phyloP scores from a whole-genome alignment of 139 green algal species.

The Chara braunii region DNA sequence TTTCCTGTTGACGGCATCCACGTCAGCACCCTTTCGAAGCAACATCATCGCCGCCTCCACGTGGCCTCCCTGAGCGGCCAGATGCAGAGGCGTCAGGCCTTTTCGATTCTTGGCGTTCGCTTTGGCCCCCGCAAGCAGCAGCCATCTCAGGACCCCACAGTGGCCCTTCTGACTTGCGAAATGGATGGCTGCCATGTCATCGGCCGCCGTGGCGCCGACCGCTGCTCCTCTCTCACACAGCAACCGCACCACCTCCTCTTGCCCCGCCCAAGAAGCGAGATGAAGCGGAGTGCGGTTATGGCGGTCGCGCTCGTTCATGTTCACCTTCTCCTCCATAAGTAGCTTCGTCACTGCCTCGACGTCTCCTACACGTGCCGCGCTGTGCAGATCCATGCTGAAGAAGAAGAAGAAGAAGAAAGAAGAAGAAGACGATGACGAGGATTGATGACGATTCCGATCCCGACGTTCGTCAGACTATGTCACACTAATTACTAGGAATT shows the following conservation, averaged over 20 bases:
- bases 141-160: not conserved
- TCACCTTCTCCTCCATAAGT: not conserved
- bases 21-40: not conserved
- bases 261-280: constrained; percentile 39
- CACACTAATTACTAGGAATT: no score
- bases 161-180: constrained; percentile 43
- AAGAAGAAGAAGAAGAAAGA: not conserved
- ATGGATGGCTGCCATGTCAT: constrained; percentile 39
- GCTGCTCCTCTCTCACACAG: constrained; percentile 22
- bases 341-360: constrained; percentile 2
- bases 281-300: constrained; percentile 41
- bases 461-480: no score
- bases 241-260: constrained; percentile 31
- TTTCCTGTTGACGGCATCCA: not conserved
- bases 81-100: constrained; percentile 36
- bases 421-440: no score
- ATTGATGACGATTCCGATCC: no score
- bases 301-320: constrained; percentile 37
- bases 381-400: constrained; percentile 9
- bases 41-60: not conserved
- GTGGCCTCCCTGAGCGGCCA: constrained; percentile 31
- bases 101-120: constrained; percentile 21
- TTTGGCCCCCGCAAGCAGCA: constrained; percentile 33
- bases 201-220: constrained; percentile 11
- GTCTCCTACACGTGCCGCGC: constrained; percentile 15